Evolutionary conservation across 2,329 filamentous ascomycete species (phyloP), one percentile per base, ranked within the genome.

Genomic region (Pseudogymnoascus sp.): DNA sequence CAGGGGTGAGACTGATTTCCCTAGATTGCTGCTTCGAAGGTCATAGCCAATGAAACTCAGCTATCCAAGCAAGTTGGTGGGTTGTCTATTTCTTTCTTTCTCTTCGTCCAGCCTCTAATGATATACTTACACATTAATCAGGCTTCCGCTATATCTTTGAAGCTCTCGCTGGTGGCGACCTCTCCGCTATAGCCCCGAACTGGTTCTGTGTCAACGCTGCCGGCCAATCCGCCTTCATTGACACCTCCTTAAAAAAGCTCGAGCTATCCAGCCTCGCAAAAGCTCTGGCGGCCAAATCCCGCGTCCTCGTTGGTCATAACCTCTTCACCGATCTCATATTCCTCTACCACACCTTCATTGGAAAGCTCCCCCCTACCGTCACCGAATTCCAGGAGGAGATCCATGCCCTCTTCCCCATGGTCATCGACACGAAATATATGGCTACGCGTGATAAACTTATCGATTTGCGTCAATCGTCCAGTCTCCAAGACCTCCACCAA

Each of bases 251-350:
- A 12, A 53, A 53, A 53, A 53, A 53, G 25, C 25, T 53, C 4
- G 61, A 66, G 16, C 37, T 71, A 6, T 60, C 69, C 34, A 68
- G 69, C 38, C 64, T 67, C 11, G 62, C 75, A 2, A 65, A 66
- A 8, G 56, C 66, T 14, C 68, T 69, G 25, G 71, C 78, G 43
- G 14, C 34, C 5, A 70, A 65, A 18, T 31, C 46, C 25, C 71
- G 72, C 53, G 67, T 85, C 0, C 68, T 89, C 0, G 78, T 89
- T 2, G 85, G 86, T 0, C 86, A 89, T 73, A 89, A 89, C 68
- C 77, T 85, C 64, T 84, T 89, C 66, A 80, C 82, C 1, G 86
- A 89, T 67, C 75, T 89, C 2, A 79, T 84, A 37, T 88, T 88
- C 68, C 73, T 89, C 37, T 86, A 88, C 71, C 74, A 77, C n/a